Evolutionary conservation across 495 filamentous ascomycete species (phyloP).

Genomic region (Trichoderma erinaceum): DNA sequence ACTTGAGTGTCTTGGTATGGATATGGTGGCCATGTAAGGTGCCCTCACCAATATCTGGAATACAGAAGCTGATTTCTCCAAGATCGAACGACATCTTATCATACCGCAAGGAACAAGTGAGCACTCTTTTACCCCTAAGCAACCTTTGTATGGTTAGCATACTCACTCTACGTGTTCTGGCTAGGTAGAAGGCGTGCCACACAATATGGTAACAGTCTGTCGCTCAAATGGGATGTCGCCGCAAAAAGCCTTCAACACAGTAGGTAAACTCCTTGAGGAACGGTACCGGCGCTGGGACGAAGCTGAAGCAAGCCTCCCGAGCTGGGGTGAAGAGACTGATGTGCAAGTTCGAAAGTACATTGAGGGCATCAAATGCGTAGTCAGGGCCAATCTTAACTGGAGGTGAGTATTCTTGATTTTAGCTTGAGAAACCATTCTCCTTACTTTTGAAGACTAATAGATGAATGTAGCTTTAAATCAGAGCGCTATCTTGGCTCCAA

Average conservation of each 20-base stretch:
- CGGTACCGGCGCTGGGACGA: slow-evolving; percentile 32
- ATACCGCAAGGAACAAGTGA: neutral
- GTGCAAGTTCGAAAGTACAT: slow-evolving; percentile 30
- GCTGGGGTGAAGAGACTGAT: slow-evolving; percentile 30
- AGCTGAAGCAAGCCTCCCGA: slow-evolving; percentile 27
- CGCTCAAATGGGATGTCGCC: slow-evolving; percentile 25
- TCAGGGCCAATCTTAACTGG: slow-evolving; percentile 33
- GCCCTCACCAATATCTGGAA: neutral
- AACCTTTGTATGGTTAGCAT: neutral
- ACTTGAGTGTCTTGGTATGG: slow-evolving; percentile 28
- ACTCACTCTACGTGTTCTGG: neutral
- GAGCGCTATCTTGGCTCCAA: slow-evolving; percentile 34
- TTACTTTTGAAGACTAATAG: neutral
- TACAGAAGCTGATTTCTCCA: neutral
- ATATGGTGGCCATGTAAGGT: slow-evolving; percentile 30
- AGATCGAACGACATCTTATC: slow-evolving; percentile 11
- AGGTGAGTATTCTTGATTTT: slow-evolving; percentile 22
- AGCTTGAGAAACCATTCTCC: neutral
- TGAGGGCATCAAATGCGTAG: slow-evolving; percentile 27
- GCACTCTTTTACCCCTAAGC: neutral
- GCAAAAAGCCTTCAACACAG: slow-evolving; percentile 29
- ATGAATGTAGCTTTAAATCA: neutral
- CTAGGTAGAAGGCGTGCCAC: slow-evolving; percentile 27
- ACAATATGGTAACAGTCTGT: slow-evolving; percentile 32
- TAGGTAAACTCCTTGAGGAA: slow-evolving; percentile 23